A percentile compares a stretch with the other conserved stretches of the same genome.
phyloP scores from a whole-genome alignment of 2,329 filamentous ascomycete species.

The Colletotrichum agaves region DNA sequence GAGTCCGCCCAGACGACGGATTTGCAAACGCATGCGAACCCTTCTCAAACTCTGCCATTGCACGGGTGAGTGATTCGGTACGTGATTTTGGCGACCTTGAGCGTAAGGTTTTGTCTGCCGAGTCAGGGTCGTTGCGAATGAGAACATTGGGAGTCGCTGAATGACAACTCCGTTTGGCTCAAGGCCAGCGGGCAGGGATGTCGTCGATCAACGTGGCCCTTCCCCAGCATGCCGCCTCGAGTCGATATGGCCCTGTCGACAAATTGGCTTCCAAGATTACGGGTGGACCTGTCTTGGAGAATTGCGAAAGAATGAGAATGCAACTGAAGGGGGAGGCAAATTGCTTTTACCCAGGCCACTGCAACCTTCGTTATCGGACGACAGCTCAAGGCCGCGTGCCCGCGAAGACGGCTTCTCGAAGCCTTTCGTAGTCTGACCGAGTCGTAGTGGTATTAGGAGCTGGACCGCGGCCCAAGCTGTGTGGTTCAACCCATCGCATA shows the following conservation, averaged over 20 bases:
- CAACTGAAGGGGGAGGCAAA: background rate
- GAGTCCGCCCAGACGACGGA: slow-evolving; percentile 9
- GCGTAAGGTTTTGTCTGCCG: slow-evolving; percentile 6
- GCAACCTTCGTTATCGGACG: slow-evolving; percentile 17
- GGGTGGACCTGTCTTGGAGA: slow-evolving; percentile 8
- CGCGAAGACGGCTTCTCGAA: slow-evolving; percentile 20
- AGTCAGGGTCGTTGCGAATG: background rate
- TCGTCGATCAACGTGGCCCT: slow-evolving; percentile 22
- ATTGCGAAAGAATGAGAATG: background rate
- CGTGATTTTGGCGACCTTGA: background rate
- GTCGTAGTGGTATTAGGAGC: background rate
- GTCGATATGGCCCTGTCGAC: slow-evolving; percentile 7
- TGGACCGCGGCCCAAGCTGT: slow-evolving; percentile 1
- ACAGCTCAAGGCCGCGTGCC: slow-evolving; percentile 12
- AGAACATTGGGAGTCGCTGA: background rate
- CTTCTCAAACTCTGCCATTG: background rate
- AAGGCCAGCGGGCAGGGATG: slow-evolving; percentile 9
- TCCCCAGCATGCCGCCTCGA: slow-evolving; percentile 18
- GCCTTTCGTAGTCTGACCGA: background rate
- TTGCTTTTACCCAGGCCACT: slow-evolving; percentile 2
- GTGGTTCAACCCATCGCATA: slow-evolving; percentile 3
- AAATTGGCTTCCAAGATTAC: slow-evolving; percentile 14
- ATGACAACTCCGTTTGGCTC: background rate
- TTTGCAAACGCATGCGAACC: slow-evolving; percentile 11
- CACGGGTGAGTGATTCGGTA: background rate